Base-by-base conservation (phyloP, 768 basidiomycete species). In the Boletus speciosus region DNA sequence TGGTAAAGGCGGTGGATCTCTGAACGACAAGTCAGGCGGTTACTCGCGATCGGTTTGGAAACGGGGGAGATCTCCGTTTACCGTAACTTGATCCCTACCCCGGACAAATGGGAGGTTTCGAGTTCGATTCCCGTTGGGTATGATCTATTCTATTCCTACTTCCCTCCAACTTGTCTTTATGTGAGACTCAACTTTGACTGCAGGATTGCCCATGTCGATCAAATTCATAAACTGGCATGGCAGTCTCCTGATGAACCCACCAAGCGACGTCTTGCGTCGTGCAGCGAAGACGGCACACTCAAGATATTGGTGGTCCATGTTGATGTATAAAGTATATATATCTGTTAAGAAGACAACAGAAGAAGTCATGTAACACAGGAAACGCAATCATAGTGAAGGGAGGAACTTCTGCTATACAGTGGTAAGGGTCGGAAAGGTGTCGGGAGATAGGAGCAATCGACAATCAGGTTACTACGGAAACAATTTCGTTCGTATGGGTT, bases 281-380 rank as follows among this genome's bases (percentile, higher is more conserved):
- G 92, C 64, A 90, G 91, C 70, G 93, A 96, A 75, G 95, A 98
- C 78, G 85, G 90, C 76, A 89, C 88, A 77, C 76, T 95, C 72
- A 88, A 84, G 71, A 78, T 96, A 74, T 74, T 84, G 71, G 76
- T 76, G 65, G 75, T 91, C 74, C 81, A 78, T 61, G 66, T 75
- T 64, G 70, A 72, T 74, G 74, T 71, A 70, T 76, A 77, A 74
- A 75, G 73, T 73, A 73, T 60, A 73, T 60, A 59, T 70, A 63
- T 63, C 64, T 64, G 51, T 56, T 56, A 44, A 51, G 58, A 59
- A 56, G 54, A 39, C 39, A 19, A 43, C 44, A 53, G 56, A 12
- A 27, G 21, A 62, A 50, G 47, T 51, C 67, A 65, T 64, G 59
- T 62, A 53, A 66, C 60, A 70, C 53, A 60, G 8, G 53, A 56